These are phyloP conservation scores for Austropuccinia psidii DNA, from an alignment of 1,284 basidiomycete genomes.

Conservation along the genomic window DNA sequence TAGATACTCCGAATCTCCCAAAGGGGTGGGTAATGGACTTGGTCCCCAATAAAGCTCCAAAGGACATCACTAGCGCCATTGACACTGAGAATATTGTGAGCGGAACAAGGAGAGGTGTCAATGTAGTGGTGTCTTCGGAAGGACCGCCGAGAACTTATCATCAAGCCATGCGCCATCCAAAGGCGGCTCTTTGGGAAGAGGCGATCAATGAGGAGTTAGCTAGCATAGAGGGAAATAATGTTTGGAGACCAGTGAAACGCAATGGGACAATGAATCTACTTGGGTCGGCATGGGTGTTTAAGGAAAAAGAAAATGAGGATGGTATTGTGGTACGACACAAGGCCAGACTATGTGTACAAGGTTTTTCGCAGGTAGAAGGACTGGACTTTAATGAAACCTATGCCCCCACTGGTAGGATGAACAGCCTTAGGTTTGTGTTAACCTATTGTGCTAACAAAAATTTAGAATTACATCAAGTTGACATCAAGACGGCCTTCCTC, in stretches of 20 bases:
- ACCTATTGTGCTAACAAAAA: too few species aligned
- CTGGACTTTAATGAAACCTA: neutral
- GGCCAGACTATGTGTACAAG: neutral
- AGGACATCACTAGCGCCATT: neutral
- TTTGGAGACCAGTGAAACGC: neutral
- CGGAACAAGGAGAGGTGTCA: too few species aligned
- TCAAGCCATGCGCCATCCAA: neutral
- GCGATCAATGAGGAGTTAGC: neutral
- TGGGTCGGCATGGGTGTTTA: neutral
- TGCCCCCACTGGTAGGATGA: neutral
- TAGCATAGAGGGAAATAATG: neutral
- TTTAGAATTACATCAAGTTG: neutral
- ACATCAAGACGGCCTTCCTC: neutral
- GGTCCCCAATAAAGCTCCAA: neutral
- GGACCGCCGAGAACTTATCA: too few species aligned
- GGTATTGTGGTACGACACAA: neutral
- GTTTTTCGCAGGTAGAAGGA: neutral
- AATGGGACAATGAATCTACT: neutral
- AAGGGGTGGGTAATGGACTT: neutral
- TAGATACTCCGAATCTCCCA: neutral
- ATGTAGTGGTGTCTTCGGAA: too few species aligned
- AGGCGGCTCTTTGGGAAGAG: neutral
- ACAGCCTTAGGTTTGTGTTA: neutral
- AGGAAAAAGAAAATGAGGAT: neutral
- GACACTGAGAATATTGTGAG: neutral